Percentiles rank a stretch among this genome's conserved stretches.
phyloP scores from a whole-genome alignment of 1,284 basidiomycete species.

The Marasmius fiardii region DNA sequence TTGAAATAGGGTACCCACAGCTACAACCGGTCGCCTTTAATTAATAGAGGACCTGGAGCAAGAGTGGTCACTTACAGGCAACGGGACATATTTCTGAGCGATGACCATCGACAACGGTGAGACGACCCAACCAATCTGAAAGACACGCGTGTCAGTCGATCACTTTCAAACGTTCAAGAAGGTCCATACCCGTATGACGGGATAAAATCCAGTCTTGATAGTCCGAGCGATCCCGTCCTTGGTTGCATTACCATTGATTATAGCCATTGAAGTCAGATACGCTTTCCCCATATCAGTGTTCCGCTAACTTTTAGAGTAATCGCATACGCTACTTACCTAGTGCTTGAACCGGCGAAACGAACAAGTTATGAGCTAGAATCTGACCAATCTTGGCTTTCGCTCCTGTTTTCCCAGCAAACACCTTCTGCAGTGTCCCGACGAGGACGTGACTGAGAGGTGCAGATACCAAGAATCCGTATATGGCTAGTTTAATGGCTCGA shows the following conservation, averaged over 20 bases:
- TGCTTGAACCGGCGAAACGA: conserved; percentile 78
- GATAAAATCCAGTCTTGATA: conserved; percentile 72
- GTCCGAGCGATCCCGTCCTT: conserved; percentile 65
- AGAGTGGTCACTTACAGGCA: conserved; percentile 43
- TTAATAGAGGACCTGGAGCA: neutral
- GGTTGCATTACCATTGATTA: conserved; percentile 80
- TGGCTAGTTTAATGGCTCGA: conserved; percentile 77
- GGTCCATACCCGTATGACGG: conserved; percentile 63
- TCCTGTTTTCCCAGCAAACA: conserved; percentile 76
- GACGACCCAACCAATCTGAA: conserved; percentile 68
- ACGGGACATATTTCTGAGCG: conserved; percentile 73
- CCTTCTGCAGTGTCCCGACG: conserved; percentile 67
- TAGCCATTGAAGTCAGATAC: conserved; percentile 75
- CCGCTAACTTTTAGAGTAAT: neutral
- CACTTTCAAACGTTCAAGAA: neutral
- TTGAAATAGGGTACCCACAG: conserved; percentile 80
- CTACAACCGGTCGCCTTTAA: conserved; percentile 25
- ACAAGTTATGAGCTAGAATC: conserved; percentile 75
- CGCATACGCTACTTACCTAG: conserved; percentile 42
- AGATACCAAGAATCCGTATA: conserved; percentile 84
- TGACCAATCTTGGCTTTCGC: conserved; percentile 66
- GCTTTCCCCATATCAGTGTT: conserved; percentile 28
- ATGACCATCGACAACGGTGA: conserved; percentile 69
- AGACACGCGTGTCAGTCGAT: conserved; percentile 5
- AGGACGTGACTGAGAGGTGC: conserved; percentile 80